A percentile compares a stretch with the other conserved stretches of the same genome.
phyloP scores from a whole-genome alignment of 306 rosid species.

The Gleditsia sinensis region DNA sequence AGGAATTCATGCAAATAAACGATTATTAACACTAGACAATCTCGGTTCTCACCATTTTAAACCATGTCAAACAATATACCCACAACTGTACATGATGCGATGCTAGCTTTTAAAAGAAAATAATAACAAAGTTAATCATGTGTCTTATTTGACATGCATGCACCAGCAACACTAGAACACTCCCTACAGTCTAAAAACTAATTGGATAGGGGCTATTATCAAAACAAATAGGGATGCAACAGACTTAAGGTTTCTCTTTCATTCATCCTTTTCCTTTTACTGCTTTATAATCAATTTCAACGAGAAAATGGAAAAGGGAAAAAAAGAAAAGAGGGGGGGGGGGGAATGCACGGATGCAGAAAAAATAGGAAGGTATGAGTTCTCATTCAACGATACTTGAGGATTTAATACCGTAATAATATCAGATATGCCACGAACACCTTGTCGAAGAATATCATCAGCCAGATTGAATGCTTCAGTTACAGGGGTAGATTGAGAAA shows the following conservation, averaged over 20 bases:
- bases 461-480: slow-evolving; percentile 98
- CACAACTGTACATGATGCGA: no score
- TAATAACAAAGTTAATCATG: neutral
- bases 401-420: slow-evolving; percentile 83
- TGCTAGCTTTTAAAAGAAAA: no score
- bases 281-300: slow-evolving; percentile 27
- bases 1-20: slow-evolving; percentile 23
- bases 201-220: slow-evolving; percentile 14
- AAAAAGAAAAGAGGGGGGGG: neutral
- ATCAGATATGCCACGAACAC: slow-evolving; percentile 99
- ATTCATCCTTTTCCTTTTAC: slow-evolving; percentile 20
- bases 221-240: slow-evolving; percentile 6
- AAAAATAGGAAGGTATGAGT: slow-evolving; percentile 11
- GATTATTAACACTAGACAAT: neutral
- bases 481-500: slow-evolving; percentile 94
- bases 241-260: slow-evolving; percentile 5
- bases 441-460: slow-evolving; percentile 98
- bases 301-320: neutral
- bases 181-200: neutral
- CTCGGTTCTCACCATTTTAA: neutral
- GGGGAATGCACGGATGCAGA: neutral
- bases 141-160: neutral
- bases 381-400: slow-evolving; percentile 11
- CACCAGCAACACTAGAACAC: neutral
- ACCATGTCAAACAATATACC: neutral